Base-by-base conservation (phyloP, 2,329 filamentous ascomycete genomes). In the Ambrosiella cleistominuta region DNA sequence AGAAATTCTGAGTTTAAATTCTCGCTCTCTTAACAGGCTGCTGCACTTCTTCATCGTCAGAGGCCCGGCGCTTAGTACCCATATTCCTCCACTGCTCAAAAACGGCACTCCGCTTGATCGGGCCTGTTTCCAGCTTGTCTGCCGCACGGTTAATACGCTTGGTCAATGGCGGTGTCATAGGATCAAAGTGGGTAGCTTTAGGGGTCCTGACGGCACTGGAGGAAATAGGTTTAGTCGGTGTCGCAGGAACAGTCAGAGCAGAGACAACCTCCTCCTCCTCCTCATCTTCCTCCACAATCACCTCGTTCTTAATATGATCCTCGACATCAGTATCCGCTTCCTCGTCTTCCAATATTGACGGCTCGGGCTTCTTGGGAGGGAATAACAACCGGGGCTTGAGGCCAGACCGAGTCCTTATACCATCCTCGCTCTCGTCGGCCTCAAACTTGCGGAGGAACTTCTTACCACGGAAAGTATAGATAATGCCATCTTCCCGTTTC, bases 391-490 rank as follows among this genome's bases (percentile, higher is more conserved):
- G 80, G 12, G 85, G 85, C 69, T 85, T 83, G 66, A 89, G 75
- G 1, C 78, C 74, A n/a, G 83, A 82, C 60, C 84, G 81, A 27
- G 82, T 66, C 62, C 37, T 70, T 68, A 52, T 66, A 7, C 68
- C 70, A 47, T 68, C 69, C 49, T 66, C 66, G 44, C 72, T 67
- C 40, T 62, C 67, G 27, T 70, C 70, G 52, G 71, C 68, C 37
- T 73, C 68, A 63, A 84, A 88, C 66, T 82, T 85, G 68, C 82
- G 81, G 71, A 88, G 88, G 59, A 87, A 74, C 67, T 81, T 87
- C 74, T 85, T 88, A 67, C 87, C 87, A 64, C 87, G 87, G 74
- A 91, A 91, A 11, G 82, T 77, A 64, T 82, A 88, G 61, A 89
- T 73, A 66, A 88, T 76, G 61, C 87, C 87, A 67, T 91, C 85